Evolutionary conservation across 2,329 filamentous ascomycete genomes (phyloP).

Genomic region (Xylaria hypoxylon): DNA sequence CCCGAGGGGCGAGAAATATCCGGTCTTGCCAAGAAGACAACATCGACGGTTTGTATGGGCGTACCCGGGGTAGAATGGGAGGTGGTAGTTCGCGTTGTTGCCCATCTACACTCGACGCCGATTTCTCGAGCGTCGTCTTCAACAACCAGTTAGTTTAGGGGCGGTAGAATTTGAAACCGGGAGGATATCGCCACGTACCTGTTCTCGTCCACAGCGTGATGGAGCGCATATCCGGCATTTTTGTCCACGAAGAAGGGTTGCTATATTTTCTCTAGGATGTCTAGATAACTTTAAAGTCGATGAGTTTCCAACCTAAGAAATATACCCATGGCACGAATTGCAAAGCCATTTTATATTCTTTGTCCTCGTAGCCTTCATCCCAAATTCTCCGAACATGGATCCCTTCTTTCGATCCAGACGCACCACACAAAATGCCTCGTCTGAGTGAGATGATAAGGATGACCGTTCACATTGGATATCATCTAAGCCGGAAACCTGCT

Average conservation of each 20-base stretch:
- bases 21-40: conserved; percentile 34
- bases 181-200: conserved; percentile 22
- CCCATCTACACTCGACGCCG: conserved; percentile 38
- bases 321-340: neutral
- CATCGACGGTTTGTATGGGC: conserved; percentile 40
- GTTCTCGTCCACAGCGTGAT: conserved; percentile 16
- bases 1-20: neutral
- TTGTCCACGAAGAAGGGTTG: neutral
- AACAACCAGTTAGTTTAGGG: neutral
- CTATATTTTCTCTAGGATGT: neutral
- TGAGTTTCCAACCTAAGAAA: too few species aligned
- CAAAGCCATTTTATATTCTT: conserved; percentile 21
- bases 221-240: conserved; percentile 26
- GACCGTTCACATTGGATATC: neutral
- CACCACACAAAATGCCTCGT: neutral
- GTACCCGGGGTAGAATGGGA: conserved; percentile 24
- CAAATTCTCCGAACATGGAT: neutral
- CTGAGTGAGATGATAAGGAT: conserved; percentile 8
- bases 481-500: conserved; percentile 3
- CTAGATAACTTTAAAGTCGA: neutral
- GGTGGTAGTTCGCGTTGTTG: conserved; percentile 18
- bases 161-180: neutral
- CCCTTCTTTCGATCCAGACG: neutral
- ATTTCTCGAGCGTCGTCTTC: conserved; percentile 30
- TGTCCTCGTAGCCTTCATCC: neutral